These are phyloP conservation scores for Dujonia santamariae DNA, from an alignment of 1,139 yeast genomes.

Conservation along the genomic window DNA sequence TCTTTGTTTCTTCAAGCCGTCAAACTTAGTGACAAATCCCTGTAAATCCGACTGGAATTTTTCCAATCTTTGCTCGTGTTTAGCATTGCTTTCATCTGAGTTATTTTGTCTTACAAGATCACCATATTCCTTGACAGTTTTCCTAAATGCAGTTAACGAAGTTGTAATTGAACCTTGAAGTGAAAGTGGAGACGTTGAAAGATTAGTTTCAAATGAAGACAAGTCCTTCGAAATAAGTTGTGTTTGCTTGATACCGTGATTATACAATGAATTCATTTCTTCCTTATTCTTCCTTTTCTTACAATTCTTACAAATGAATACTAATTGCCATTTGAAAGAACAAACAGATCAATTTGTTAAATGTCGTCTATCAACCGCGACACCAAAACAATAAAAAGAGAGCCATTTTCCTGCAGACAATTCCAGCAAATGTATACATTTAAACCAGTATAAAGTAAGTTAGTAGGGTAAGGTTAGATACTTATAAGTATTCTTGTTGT, in stretches of 20 bases:
- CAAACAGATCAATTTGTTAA: too few relatives aligned
- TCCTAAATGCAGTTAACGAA: slow-evolving; percentile 67
- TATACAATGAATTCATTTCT: slow-evolving; percentile 71
- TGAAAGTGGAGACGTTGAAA: slow-evolving; percentile 69
- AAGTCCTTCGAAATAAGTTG: slow-evolving; percentile 70
- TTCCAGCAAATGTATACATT: too few relatives aligned
- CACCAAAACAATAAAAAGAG: too few relatives aligned
- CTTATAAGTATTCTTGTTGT: too few relatives aligned
- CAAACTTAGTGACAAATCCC: slow-evolving; percentile 57
- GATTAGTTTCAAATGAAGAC: slow-evolving; percentile 60
- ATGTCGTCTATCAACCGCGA: too few relatives aligned
- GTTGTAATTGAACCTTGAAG: slow-evolving; percentile 84
- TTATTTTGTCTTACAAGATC: slow-evolving; percentile 58
- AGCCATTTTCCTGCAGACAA: too few relatives aligned
- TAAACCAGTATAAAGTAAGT: too few relatives aligned
- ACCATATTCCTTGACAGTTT: slow-evolving; percentile 76
- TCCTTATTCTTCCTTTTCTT: neutral
- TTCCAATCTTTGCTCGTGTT: slow-evolving; percentile 60
- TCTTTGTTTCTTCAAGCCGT: slow-evolving; percentile 58
- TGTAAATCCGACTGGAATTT: slow-evolving; percentile 60
- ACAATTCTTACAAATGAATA: too few relatives aligned
- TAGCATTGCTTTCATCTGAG: slow-evolving; percentile 52
- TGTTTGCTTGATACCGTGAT: slow-evolving; percentile 86
- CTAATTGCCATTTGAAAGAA: too few relatives aligned
- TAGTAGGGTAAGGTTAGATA: too few relatives aligned